phyloP scores from a whole-genome alignment of 129 eudicot species.

The Tagetes erecta region DNA sequence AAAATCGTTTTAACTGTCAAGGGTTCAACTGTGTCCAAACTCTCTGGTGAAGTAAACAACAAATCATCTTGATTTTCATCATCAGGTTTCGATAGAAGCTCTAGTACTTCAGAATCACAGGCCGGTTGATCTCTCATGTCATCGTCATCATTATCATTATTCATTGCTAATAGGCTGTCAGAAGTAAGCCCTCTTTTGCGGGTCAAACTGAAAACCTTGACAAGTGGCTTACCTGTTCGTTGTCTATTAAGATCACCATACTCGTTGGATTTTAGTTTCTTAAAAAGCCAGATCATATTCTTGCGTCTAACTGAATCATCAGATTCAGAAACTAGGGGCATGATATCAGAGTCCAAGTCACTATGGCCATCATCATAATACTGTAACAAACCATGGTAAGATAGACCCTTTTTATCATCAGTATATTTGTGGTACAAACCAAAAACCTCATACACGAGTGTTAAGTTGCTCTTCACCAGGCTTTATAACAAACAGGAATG shows the following conservation, averaged over 20 bases:
- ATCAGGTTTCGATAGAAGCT: constrained; percentile 52
- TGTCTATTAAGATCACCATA: not conserved
- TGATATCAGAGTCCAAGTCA: constrained; percentile 55
- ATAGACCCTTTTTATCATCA: constrained; percentile 71
- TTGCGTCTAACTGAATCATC: not conserved
- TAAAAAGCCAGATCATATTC: not conserved
- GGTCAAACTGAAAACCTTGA: not conserved
- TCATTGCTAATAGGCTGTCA: not conserved
- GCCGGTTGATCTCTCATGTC: not conserved
- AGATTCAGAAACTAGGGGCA: not conserved
- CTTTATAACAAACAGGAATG: constrained; percentile 74
- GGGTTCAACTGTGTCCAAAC: not conserved
- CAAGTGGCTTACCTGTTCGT: not conserved
- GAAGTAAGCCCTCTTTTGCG: not conserved
- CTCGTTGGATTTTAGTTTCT: not conserved
- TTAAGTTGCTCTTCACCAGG: constrained; percentile 73
- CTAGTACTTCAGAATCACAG: constrained; percentile 59
- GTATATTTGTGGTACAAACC: constrained; percentile 63
- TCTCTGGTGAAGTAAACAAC: constrained; percentile 1
- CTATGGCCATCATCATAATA: constrained; percentile 83
- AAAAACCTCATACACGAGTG: constrained; percentile 69
- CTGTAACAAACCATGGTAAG: constrained; percentile 70
- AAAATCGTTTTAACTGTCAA: not conserved
- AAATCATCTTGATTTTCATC: not conserved
- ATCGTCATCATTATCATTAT: not conserved